Conservation (phyloP, 2,329 filamentous ascomycete species). For the Cyphellophora attinorum region DNA sequence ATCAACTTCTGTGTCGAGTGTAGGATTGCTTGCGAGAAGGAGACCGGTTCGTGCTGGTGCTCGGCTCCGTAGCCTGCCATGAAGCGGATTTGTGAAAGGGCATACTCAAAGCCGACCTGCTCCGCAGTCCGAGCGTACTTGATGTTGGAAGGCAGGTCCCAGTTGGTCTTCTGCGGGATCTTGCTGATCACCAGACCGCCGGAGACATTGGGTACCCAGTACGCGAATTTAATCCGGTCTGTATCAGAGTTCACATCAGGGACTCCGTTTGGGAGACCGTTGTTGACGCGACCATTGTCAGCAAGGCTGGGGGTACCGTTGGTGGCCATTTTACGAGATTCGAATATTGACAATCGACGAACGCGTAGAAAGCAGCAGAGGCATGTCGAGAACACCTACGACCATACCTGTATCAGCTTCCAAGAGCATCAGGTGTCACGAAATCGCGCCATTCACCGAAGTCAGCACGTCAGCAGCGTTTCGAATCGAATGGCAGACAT, state of each 20-base stretch:
- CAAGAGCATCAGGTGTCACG: no score
- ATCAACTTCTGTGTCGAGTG: slow-evolving; percentile 39
- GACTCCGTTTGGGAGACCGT: no score
- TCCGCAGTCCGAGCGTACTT: slow-evolving; percentile 42
- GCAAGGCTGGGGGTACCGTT: no score
- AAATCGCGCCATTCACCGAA: no score
- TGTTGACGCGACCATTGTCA: no score
- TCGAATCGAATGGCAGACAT: no score
- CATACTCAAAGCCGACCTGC: slow-evolving; percentile 41
- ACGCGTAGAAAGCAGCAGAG: no score
- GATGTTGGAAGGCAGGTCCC: slow-evolving; percentile 40
- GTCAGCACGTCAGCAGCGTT: no score
- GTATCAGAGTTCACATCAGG: slow-evolving; percentile 30
- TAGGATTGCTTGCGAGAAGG: slow-evolving; percentile 42
- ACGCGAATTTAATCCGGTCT: slow-evolving; percentile 38
- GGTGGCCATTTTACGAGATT: no score
- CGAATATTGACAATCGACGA: no score
- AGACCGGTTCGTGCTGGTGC: slow-evolving; percentile 44
- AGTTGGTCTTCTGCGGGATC: slow-evolving; percentile 40
- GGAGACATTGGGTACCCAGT: slow-evolving; percentile 47
- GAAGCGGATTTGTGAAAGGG: slow-evolving; percentile 43
- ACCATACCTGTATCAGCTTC: no score
- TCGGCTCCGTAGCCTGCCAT: slow-evolving; percentile 41
- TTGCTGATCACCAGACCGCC: slow-evolving; percentile 45
- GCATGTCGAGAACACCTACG: no score